These are phyloP conservation scores for Lagerstroemia speciosa DNA, from an alignment of 345 rosid species.

Conservation along the genomic window DNA sequence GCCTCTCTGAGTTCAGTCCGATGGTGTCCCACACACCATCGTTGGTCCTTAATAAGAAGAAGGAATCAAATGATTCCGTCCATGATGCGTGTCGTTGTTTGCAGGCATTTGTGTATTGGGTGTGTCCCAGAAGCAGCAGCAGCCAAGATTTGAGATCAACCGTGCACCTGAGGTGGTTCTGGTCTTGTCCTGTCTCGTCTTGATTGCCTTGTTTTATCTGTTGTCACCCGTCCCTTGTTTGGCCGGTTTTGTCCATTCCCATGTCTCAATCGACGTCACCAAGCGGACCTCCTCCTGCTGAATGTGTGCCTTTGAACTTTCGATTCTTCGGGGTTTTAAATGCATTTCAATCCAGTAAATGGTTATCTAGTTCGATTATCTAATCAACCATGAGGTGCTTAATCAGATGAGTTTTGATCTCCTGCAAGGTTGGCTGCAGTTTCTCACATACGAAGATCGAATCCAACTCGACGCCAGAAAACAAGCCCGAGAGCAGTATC, in stretches of 20 bases:
- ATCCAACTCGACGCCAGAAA: no score
- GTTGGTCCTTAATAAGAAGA: not conserved
- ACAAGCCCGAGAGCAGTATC: no score
- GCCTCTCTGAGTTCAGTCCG: conserved; percentile 6
- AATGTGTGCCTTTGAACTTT: not conserved
- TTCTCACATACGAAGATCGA: no score
- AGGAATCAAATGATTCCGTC: no score
- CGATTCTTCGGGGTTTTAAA: no score
- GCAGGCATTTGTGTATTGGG: not conserved
- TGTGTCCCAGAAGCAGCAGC: not conserved
- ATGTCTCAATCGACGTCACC: no score
- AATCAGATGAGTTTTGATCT: no score
- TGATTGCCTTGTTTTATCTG: not conserved
- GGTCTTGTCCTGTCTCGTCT: not conserved
- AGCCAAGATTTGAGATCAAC: not conserved
- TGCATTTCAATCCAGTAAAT: no score
- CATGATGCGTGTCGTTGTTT: not conserved
- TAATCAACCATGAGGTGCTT: no score
- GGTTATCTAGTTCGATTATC: no score
- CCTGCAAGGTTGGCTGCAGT: no score
- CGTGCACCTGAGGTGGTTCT: not conserved
- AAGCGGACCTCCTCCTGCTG: not conserved
- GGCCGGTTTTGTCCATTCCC: conserved; percentile 1
- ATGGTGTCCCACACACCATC: conserved; percentile 8
- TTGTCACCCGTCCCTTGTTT: not conserved